Percentiles rank a stretch among this genome's conserved stretches.
phyloP scores from a whole-genome alignment of 768 basidiomycete species.

The Tylopilus plumbeoviolaceoides region DNA sequence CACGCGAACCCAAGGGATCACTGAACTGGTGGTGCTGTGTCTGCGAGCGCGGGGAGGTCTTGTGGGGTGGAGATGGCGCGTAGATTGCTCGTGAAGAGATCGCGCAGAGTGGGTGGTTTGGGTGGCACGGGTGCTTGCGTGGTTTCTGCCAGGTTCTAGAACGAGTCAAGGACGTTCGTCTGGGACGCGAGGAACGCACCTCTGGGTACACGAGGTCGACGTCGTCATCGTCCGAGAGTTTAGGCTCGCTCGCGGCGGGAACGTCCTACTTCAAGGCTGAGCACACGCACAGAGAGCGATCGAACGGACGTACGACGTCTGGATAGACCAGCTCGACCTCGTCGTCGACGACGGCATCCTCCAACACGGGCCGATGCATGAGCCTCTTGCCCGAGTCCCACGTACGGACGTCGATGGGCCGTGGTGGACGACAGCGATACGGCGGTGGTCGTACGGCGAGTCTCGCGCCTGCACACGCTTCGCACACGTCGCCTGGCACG shows the following conservation, averaged over 20 bases:
- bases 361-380: too few species aligned
- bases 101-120: neutral
- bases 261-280: conserved; percentile 9
- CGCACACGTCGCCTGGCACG: conserved; percentile 7
- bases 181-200: neutral
- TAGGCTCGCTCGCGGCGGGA: neutral
- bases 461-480: conserved; percentile 7
- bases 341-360: neutral
- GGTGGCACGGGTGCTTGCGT: neutral
- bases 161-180: neutral
- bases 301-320: conserved; percentile 17
- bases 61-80: conserved; percentile 4
- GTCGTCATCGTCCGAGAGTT: neutral
- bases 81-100: neutral
- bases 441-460: neutral
- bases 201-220: conserved; percentile 18
- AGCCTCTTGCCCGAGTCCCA: too few species aligned
- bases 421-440: too few species aligned
- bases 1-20: neutral
- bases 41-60: neutral
- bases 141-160: conserved; percentile 8
- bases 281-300: neutral
- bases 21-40: conserved; percentile 6
- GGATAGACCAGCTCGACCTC: conserved; percentile 23
- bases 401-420: too few species aligned